Evolutionary conservation across 495 filamentous ascomycete species (phyloP), one percentile per base, ranked within the genome.

Genomic region (Usnea hakonensis): DNA sequence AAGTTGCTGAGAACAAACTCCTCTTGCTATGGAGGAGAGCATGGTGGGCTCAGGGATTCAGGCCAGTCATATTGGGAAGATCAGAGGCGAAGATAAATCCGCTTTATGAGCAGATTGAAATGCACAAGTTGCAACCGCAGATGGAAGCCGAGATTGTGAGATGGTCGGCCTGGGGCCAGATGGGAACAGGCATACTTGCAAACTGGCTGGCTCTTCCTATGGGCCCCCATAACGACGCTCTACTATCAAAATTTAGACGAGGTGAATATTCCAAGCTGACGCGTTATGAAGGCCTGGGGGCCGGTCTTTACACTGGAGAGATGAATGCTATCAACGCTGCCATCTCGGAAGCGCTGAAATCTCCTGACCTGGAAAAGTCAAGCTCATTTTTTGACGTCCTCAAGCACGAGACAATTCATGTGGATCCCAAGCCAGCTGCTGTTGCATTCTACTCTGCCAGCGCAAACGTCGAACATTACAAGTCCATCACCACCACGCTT

Each of bases 1-100:
- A 83, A 63, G 81, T 85, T 36, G 87, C 89, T 5, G 89, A 97
- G 69, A 85, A 85, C 65, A 82, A 86, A 67, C 75, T 98, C 52
- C 77, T 98, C 41, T 80, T 95, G 58, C 83, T 88, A 58, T 98
- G 94, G 94, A 83, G 91, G 59, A 80, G 91, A 57, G 94, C 92
- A 10, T 97, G 91, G 89, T 97, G 89, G 85, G 91, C 91, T 16
- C 82, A 93, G 65, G 94, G 94, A 9, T 97, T 98, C 71, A 85
- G 80, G 57, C 94, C 94, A 1, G 79, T 94, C 16, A 86, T 97
- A 46, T 74, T 98, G 61, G 85, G 87, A 32, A 81, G 83, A 30
- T 85, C 83, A 14, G 94, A 97, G 70, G 92, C 92, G 13, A 88
- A 88, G 83, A 87, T 88, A 66, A 91, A 95, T 67, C 88, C 87